Percentiles rank a stretch among this genome's conserved stretches.
Evolutionary conservation across 805 yeast genomes (phyloP).

Genomic region (Kuraishia hungarica): DNA sequence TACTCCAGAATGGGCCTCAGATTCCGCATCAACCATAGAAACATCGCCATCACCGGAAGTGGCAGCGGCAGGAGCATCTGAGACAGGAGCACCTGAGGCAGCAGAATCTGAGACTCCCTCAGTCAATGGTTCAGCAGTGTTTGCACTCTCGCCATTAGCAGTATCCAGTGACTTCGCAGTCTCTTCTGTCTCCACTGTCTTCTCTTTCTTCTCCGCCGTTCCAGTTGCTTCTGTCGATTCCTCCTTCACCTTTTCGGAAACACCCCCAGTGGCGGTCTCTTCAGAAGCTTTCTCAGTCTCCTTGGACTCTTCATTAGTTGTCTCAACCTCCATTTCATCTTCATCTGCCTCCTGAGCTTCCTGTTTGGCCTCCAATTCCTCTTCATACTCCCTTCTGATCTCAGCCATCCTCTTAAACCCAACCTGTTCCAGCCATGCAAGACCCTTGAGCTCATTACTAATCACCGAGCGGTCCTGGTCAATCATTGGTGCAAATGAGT

Average conservation of each 20-base stretch:
- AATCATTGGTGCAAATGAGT: slow-evolving; percentile 57
- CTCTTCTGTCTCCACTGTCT: neutral
- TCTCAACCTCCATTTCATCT: neutral
- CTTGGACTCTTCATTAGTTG: neutral
- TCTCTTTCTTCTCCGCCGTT: no score
- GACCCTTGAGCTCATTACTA: slow-evolving; percentile 39
- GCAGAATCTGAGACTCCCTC: neutral
- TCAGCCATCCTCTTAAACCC: slow-evolving; percentile 32
- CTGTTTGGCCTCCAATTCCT: slow-evolving; percentile 7
- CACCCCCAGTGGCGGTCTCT: no score
- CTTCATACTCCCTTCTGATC: slow-evolving; percentile 6
- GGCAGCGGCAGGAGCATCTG: no score
- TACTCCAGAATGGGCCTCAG: neutral
- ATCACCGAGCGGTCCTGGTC: slow-evolving; percentile 53
- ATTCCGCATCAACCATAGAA: neutral
- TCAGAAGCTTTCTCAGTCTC: no score
- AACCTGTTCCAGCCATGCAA: slow-evolving; percentile 44
- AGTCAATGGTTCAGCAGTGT: no score
- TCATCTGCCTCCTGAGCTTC: slow-evolving; percentile 6
- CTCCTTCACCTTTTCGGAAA: no score
- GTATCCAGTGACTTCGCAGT: neutral
- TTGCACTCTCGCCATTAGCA: no score
- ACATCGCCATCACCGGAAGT: neutral
- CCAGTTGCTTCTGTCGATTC: no score
- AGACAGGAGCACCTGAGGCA: no score